These are phyloP conservation scores for Nicotiana knightiana DNA, from an alignment of 257 asterid genomes.

Conservation along the genomic window DNA sequence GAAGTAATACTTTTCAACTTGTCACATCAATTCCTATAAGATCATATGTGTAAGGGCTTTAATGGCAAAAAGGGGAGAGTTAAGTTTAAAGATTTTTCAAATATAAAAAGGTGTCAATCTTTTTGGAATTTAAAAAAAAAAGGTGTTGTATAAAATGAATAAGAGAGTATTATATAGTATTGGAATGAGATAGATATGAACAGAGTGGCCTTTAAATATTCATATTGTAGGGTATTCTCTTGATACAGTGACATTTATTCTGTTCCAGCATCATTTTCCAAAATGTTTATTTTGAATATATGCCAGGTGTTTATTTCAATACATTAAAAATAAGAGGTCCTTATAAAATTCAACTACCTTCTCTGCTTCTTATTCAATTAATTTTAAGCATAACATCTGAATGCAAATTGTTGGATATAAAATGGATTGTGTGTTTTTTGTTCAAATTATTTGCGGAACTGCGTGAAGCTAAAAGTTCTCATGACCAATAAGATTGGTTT, in stretches of 20 bases:
- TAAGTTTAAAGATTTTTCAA: background rate
- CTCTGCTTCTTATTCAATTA: background rate
- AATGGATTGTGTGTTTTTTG: background rate
- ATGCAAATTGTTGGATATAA: background rate
- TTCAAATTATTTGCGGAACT: background rate
- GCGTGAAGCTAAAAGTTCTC: background rate
- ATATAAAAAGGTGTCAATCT: background rate
- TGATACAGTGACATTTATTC: background rate
- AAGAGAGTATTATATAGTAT: background rate
- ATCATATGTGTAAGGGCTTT: background rate
- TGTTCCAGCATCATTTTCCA: background rate
- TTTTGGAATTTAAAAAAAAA: background rate
- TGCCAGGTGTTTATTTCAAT: background rate
- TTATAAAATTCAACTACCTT: background rate
- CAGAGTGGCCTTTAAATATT: background rate
- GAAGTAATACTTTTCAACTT: background rate
- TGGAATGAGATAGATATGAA: background rate
- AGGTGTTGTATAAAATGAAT: background rate
- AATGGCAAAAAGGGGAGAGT: background rate
- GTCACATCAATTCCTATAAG: background rate
- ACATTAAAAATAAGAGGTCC: background rate
- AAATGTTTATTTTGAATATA: background rate
- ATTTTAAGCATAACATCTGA: background rate
- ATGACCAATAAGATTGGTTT: background rate
- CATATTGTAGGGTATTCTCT: background rate